These are phyloP conservation scores for Boletellus emodensis DNA, from an alignment of 768 basidiomycete genomes.

Conservation along the genomic window DNA sequence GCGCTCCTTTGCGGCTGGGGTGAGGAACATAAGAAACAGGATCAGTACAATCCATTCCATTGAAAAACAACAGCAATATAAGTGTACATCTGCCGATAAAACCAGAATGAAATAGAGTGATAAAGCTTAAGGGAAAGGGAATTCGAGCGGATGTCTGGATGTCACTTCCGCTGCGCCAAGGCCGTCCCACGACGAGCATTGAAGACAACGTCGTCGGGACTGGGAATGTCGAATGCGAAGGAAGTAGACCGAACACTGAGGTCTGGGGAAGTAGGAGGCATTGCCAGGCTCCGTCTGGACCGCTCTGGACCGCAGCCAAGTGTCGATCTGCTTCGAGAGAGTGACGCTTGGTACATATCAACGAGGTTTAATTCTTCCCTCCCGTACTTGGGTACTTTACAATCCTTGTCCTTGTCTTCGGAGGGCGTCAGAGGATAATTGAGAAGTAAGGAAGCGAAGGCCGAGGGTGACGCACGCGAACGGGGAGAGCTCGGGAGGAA, in stretches of 20 bases:
- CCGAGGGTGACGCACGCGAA: slow-evolving; percentile 72
- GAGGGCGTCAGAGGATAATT: slow-evolving; percentile 41
- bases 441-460: slow-evolving; percentile 71
- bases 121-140: slow-evolving; percentile 7
- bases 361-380: slow-evolving; percentile 30
- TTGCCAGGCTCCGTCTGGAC: slow-evolving; percentile 7
- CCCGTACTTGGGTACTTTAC: slow-evolving; percentile 28
- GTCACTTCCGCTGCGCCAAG: slow-evolving; percentile 39
- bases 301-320: slow-evolving; percentile 15
- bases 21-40: slow-evolving; percentile 31
- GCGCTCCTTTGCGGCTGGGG: slow-evolving; percentile 72
- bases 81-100: slow-evolving; percentile 26
- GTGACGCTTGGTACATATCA: slow-evolving; percentile 26
- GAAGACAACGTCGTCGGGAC: slow-evolving; percentile 88
- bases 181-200: slow-evolving; percentile 76
- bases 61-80: slow-evolving; percentile 24
- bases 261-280: slow-evolving; percentile 30
- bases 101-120: slow-evolving; percentile 14
- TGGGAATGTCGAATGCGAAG: slow-evolving; percentile 78
- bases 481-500: slow-evolving; percentile 51
- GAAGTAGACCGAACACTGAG: slow-evolving; percentile 31
- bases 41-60: slow-evolving; percentile 38
- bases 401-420: slow-evolving; percentile 37
- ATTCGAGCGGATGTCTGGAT: slow-evolving; percentile 2
- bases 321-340: slow-evolving; percentile 29